Evolutionary conservation across 139 green algal genomes (phyloP), one percentile per base, ranked within the genome.

Genomic region (Volvox reticuliferus): DNA sequence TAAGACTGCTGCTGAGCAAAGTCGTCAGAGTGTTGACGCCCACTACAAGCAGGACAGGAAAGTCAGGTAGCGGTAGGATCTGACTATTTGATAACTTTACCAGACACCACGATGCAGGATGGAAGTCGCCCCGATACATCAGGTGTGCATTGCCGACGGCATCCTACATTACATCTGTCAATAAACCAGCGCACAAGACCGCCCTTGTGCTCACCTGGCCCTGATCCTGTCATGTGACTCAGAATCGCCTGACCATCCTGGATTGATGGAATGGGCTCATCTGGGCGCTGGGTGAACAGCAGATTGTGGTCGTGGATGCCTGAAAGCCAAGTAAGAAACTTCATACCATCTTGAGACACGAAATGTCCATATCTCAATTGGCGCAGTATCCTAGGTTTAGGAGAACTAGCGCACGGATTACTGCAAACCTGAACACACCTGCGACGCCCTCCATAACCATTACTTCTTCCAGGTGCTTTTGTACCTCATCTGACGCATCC

Each of bases 231-330:
- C 61, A 73, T 36, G 44, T 68, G 44, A 21, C 76, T 68, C 26
- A 67, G 36, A 5, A 82, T 75, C 30, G 20, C n/a, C 20, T 69
- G 84, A 12, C 82, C 78, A 55, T 92, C 85, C 75, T 81, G 65
- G 6, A 78, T 91, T 1, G 63, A 87, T 30, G n/a, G 76, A n/a
- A 30, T 69, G 5, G 71, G 73, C 55, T 88, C 90, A 37, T 50
- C 61, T 24, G 94, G 93, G 62, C 95, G 94, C 68, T 94, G 89
- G 67, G 55, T 96, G 91, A 97, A 98, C 33, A 99, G 88, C 92
- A 98, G 91, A 79, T 98, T 95, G 89, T 98, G 97, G 87, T 99
- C 97, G 71, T 93, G 96, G 68, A 98, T 91, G 69, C 97, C 97
- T 93, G 93, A 91, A 44, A 73, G 63, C 35, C 85, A 9, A 0